A percentile compares a stretch with the other conserved stretches of the same genome.
Evolutionary conservation across 768 basidiomycete genomes (phyloP).

Genomic region (Termitomyces heimii): DNA sequence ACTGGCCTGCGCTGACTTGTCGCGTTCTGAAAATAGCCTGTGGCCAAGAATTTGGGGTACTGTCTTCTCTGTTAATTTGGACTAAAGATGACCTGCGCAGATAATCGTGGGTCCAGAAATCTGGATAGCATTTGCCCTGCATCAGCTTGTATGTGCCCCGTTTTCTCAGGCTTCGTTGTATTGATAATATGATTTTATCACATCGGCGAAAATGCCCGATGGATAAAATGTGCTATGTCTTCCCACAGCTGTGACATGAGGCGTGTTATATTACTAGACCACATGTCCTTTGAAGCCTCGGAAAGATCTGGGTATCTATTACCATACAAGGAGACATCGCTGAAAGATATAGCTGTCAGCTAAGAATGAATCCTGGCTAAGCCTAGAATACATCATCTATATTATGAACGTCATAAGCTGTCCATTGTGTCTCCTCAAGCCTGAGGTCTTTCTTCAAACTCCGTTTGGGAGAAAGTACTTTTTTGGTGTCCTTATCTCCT

Average conservation of each 20-base stretch:
- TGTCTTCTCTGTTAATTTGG: neutral
- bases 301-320: neutral
- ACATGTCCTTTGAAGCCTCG: neutral
- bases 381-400: conserved; percentile 15
- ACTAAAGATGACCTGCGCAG: neutral
- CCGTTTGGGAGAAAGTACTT: neutral
- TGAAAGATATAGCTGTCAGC: neutral
- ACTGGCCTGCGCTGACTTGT: neutral
- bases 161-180: neutral
- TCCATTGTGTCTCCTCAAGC: neutral
- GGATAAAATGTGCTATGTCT: neutral
- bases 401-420: neutral
- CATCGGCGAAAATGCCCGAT: neutral
- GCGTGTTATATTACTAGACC: neutral
- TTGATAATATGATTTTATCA: neutral
- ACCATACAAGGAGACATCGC: neutral
- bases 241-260: conserved; percentile 8
- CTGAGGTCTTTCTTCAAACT: conserved; percentile 2
- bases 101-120: neutral
- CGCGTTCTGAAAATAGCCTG: neutral
- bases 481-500: neutral
- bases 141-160: neutral
- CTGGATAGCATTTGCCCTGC: neutral
- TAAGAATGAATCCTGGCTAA: neutral
- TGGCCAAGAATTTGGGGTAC: neutral